Conservation (phyloP, 352 stramenopile genomes). For the Phytopythium delawarense region DNA sequence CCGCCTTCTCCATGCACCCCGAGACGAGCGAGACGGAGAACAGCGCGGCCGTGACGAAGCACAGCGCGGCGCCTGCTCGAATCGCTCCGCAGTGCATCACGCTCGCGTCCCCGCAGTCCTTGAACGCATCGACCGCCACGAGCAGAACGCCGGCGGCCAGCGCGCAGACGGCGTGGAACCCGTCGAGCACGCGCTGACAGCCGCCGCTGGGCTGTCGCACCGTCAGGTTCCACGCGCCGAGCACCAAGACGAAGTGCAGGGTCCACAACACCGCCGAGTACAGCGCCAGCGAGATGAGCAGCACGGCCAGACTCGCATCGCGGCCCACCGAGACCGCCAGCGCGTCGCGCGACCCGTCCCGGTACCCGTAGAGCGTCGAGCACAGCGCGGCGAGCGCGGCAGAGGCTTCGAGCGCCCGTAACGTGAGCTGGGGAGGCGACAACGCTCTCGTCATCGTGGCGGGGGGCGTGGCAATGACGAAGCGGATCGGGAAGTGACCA, state of each 20-base stretch:
- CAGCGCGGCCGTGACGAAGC: slow-evolving; percentile 19
- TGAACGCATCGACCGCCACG: slow-evolving; percentile 19
- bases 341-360: background rate
- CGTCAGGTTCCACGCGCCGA: slow-evolving; percentile 58
- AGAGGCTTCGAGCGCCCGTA: slow-evolving; percentile 18
- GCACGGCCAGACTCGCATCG: slow-evolving; percentile 11
- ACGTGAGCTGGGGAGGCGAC: background rate
- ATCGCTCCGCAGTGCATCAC: slow-evolving; percentile 22
- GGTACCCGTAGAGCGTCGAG: slow-evolving; percentile 23
- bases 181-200: slow-evolving; percentile 20
- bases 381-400: slow-evolving; percentile 17
- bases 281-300: slow-evolving; percentile 42
- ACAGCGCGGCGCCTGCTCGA: slow-evolving; percentile 21
- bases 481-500: background rate
- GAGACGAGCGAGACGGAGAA: slow-evolving; percentile 19
- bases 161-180: slow-evolving; percentile 9
- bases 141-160: slow-evolving; percentile 19
- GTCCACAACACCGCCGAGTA: slow-evolving; percentile 57
- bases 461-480: too few species aligned
- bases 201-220: slow-evolving; percentile 9
- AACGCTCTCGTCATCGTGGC: background rate
- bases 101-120: slow-evolving; percentile 12
- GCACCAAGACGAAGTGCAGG: slow-evolving; percentile 75
- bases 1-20: slow-evolving; percentile 16
- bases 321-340: slow-evolving; percentile 13